Evolutionary conservation across 148 eudicot genomes (phyloP).

Genomic region (Vaccinium myrtillus): DNA sequence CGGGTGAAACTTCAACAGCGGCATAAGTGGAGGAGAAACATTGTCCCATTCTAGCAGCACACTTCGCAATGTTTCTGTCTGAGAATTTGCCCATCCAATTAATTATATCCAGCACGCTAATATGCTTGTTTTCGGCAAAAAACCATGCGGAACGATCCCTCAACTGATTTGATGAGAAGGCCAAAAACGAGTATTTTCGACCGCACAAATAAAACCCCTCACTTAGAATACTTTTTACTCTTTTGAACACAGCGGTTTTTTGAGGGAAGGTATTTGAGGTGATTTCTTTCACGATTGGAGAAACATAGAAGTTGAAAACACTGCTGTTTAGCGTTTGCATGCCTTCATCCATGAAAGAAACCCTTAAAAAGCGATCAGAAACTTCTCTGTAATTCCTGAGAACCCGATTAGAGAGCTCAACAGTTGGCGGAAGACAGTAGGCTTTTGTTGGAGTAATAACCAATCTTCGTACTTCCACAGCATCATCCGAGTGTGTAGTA

Average conservation of each 20-base stretch:
- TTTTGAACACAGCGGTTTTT: slow-evolving; percentile 51
- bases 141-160: slow-evolving; percentile 96
- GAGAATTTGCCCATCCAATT: slow-evolving; percentile 79
- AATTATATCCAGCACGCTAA: slow-evolving; percentile 30
- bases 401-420: slow-evolving; percentile 79
- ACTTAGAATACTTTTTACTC: slow-evolving; percentile 48
- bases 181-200: slow-evolving; percentile 67
- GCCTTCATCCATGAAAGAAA: slow-evolving; percentile 92
- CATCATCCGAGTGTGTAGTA: slow-evolving; percentile 35
- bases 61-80: slow-evolving; percentile 64
- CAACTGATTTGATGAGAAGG: slow-evolving; percentile 84
- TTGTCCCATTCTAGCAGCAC: slow-evolving; percentile 94
- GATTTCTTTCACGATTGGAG: slow-evolving; percentile 60
- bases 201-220: slow-evolving; percentile 73
- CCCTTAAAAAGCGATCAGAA: slow-evolving; percentile 77
- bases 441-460: slow-evolving; percentile 89
- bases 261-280: slow-evolving; percentile 39
- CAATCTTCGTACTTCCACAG: slow-evolving; percentile 72
- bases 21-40: slow-evolving; percentile 90
- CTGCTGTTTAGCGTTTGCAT: slow-evolving; percentile 57
- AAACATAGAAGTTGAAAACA: slow-evolving; percentile 53
- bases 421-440: slow-evolving; percentile 76
- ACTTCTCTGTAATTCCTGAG: slow-evolving; percentile 57
- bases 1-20: slow-evolving; percentile 57
- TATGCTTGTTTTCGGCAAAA: slow-evolving; percentile 59